phyloP scores from a whole-genome alignment of 2,329 filamentous ascomycete genomes.

The Calonectria pteridis region DNA sequence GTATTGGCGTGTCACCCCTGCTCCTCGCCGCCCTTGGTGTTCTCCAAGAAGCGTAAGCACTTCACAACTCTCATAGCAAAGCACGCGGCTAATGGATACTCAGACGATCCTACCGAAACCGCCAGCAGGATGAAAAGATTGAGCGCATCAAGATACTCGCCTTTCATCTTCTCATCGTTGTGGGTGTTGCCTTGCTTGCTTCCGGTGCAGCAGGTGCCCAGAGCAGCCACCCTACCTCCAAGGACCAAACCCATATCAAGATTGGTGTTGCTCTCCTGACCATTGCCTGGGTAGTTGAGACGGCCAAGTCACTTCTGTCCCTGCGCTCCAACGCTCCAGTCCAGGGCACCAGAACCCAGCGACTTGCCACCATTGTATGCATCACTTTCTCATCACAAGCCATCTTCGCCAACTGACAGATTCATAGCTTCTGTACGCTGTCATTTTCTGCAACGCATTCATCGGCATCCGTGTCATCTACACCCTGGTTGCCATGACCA shows the following conservation, averaged over 20 bases:
- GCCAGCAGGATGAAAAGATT: background rate
- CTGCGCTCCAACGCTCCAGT: background rate
- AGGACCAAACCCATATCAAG: background rate
- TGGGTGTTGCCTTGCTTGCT: background rate
- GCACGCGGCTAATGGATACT: background rate
- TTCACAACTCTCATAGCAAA: too few relatives aligned
- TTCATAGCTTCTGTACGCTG: background rate
- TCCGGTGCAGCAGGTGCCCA: background rate
- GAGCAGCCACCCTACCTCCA: background rate
- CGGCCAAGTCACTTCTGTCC: background rate
- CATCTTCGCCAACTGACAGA: background rate
- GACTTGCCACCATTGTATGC: background rate
- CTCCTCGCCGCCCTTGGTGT: background rate
- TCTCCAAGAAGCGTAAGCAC: background rate
- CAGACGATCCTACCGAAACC: background rate
- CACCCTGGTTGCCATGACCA: background rate
- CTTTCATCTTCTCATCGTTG: background rate
- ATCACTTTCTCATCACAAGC: too few relatives aligned
- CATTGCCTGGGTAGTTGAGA: background rate
- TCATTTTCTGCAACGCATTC: background rate
- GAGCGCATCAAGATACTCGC: background rate
- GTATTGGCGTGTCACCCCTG: background rate
- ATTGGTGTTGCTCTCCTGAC: background rate
- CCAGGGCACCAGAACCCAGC: background rate
- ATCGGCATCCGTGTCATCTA: background rate